phyloP scores from a whole-genome alignment of 1,284 basidiomycete genomes.

The Dichomitus squalens region DNA sequence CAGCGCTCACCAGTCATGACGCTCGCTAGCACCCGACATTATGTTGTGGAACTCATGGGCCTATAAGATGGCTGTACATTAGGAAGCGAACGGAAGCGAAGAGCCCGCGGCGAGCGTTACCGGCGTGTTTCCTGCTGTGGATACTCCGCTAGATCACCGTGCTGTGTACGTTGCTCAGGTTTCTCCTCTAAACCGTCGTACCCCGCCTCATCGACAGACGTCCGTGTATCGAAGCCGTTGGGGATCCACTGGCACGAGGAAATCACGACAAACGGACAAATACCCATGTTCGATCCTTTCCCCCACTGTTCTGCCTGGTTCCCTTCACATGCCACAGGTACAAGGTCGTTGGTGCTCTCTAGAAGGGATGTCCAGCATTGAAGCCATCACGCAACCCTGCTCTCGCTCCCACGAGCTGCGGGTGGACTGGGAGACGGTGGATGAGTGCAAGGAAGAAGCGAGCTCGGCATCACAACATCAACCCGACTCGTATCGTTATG shows the following conservation, averaged over 20 bases:
- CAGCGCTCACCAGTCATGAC: not conserved
- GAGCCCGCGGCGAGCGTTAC: not conserved
- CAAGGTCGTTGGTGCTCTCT: not conserved
- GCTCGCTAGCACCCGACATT: not conserved
- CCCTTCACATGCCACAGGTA: not conserved
- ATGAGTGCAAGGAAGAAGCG: not conserved
- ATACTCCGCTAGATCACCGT: not conserved
- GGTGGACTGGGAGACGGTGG: not conserved
- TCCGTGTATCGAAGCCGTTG: not conserved
- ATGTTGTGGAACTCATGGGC: not conserved
- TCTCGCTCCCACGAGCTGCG: not conserved
- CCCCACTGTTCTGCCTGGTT: not conserved
- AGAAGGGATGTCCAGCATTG: not conserved
- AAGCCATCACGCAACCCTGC: not conserved
- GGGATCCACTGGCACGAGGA: not conserved
- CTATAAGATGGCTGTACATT: constrained; percentile 3
- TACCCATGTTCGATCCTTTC: not conserved
- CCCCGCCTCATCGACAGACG: not conserved
- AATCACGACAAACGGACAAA: not conserved
- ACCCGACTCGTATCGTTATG: not conserved
- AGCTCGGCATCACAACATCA: not conserved
- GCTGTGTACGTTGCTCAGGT: not conserved
- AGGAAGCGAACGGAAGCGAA: constrained; percentile 6
- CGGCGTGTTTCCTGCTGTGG: not conserved
- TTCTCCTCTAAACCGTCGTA: not conserved